Evolutionary conservation across 805 yeast species (phyloP), one percentile per base, ranked within the genome.

Genomic region (Saturnispora mendoncae): DNA sequence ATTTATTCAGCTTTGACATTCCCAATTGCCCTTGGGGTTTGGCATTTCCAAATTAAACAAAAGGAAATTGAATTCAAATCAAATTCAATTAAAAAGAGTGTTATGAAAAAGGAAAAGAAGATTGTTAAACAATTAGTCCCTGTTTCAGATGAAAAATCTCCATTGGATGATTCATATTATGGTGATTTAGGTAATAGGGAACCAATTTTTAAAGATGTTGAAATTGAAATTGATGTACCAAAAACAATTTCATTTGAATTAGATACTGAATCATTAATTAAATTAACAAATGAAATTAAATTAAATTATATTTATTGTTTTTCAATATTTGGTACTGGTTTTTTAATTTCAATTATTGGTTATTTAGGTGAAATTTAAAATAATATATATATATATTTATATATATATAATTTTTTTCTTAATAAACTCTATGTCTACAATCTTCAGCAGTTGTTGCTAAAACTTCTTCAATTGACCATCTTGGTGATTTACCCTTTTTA

Each of bases 391-490:
- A 20, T 12, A 13, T 27, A 14, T 35, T 18, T 35, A 19, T 35
- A 14, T 14, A 34, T 34, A 10, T 26, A 23, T 14, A 10, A 34
- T 24, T 23, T 9, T 34, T 19, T 10, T 20, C n/a, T 14, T 47
- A 55, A 34, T 56, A 58, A 42, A 54, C 42, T 10, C 45, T 41
- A 28, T 49, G 44, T 39, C 52, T 61, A 52, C 76, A 67, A 56
- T 84, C 94, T 44, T 69, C 75, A 17, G 85, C 86, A 34, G 87
- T 83, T 29, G 72, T 72, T 36, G 71, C 79, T 47, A 84, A 65
- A 19, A 80, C 92, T 29, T 84, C 92, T 53, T 84, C 85, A 40
- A 84, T 68, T 33, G 78, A 62, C 88, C 86, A 79, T 64, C 90
- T 74, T 51, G 86, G 88, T 20, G 74, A 70, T 36, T 63, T 58